Conservation (phyloP, 2,329 filamentous ascomycete genomes). For the Daldinia eschscholtzii region DNA sequence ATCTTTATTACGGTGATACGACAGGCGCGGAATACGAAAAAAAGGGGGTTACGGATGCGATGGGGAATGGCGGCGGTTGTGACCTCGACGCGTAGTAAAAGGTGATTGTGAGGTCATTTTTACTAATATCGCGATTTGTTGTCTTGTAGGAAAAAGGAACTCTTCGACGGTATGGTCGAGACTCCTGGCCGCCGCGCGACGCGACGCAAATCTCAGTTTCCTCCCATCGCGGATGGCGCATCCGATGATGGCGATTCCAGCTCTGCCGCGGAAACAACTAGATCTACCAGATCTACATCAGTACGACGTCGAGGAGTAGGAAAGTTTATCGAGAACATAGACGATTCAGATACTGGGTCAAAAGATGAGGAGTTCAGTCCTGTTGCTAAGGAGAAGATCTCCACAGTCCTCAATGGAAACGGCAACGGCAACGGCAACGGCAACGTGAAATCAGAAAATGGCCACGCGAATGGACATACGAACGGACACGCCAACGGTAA, state of each 20-base stretch:
- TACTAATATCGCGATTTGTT: conserved; percentile 12
- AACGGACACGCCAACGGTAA: conserved; percentile 51
- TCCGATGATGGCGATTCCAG: conserved; percentile 65
- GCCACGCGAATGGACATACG: conserved; percentile 49
- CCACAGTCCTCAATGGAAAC: conserved; percentile 39
- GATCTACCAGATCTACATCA: conserved; percentile 51
- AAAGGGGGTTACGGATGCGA: not conserved
- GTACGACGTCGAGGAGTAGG: conserved; percentile 61
- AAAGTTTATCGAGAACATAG: conserved; percentile 65
- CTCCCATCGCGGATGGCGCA: conserved; percentile 55
- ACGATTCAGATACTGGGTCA: conserved; percentile 57
- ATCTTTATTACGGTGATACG: conserved; percentile 13
- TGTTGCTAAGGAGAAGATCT: conserved; percentile 47
- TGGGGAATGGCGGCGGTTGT: not conserved
- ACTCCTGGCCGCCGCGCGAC: conserved; percentile 64
- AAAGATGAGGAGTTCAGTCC: conserved; percentile 51
- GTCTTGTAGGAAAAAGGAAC: conserved; percentile 69
- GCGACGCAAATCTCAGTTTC: conserved; percentile 64
- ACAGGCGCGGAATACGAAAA: not conserved
- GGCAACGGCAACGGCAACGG: conserved; percentile 36
- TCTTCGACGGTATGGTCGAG: conserved; percentile 72
- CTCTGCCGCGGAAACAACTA: conserved; percentile 59
- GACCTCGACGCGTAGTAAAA: conserved; percentile 1
- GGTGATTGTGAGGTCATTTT: not conserved
- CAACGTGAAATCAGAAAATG: conserved; percentile 49